Evolutionary conservation across 2,329 filamentous ascomycete species (phyloP).

Genomic region (Pseudopithomyces maydicus): DNA sequence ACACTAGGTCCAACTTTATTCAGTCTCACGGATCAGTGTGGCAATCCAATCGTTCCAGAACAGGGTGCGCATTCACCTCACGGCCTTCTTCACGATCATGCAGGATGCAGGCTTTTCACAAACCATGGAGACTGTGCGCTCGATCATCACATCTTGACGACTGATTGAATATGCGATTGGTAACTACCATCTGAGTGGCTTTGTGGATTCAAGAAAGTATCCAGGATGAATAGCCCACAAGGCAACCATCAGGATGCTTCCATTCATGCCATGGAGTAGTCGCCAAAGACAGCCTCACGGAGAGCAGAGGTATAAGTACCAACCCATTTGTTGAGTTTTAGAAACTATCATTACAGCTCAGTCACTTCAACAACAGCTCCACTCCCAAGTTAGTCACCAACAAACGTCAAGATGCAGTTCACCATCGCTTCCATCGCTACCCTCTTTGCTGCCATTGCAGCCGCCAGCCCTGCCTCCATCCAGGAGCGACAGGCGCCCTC

Average conservation of each 20-base stretch:
- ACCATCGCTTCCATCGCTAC: neutral
- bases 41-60: neutral
- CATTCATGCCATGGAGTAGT: neutral
- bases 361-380: neutral
- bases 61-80: neutral
- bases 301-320: neutral
- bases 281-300: neutral
- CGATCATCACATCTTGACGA: neutral
- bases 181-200: neutral
- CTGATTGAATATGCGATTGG: neutral
- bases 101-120: neutral
- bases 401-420: constrained; percentile 1
- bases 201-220: neutral
- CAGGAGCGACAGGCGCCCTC: neutral
- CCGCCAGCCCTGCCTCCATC: neutral
- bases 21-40: neutral
- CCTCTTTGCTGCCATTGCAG: neutral
- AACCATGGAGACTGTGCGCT: neutral
- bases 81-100: constrained; percentile 2
- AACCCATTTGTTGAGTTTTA: neutral
- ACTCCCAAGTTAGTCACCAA: neutral
- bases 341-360: neutral
- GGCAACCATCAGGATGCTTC: neutral
- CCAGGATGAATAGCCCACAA: neutral
- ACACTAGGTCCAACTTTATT: neutral